phyloP scores from a whole-genome alignment of 139 green algal species.

The Picochlorum costavermella region DNA sequence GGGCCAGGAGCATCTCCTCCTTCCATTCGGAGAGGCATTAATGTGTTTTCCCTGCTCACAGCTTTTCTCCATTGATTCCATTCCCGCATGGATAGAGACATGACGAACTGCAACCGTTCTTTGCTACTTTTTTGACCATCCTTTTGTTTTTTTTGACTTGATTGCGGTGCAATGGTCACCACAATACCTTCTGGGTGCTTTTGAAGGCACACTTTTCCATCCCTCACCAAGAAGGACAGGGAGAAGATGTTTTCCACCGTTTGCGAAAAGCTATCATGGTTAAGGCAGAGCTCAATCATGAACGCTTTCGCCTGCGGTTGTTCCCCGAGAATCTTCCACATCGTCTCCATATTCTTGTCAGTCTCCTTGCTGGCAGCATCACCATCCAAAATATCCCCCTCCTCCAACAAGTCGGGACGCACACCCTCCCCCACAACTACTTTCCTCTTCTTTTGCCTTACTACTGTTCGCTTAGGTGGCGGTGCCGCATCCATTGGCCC shows the following conservation, averaged over 20 bases:
- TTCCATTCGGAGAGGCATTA: conserved; percentile 8
- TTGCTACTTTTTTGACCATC: conserved; percentile 5
- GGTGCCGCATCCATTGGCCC: conserved; percentile 37
- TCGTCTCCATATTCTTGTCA: conserved; percentile 66
- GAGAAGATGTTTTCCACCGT: conserved; percentile 83
- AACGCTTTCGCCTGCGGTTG: not conserved
- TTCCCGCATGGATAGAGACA: conserved; percentile 35
- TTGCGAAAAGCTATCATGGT: conserved; percentile 63
- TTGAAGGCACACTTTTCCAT: conserved; percentile 31
- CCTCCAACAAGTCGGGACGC: conserved; percentile 15
- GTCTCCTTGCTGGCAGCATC: conserved; percentile 52
- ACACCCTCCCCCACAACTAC: conserved; percentile 19
- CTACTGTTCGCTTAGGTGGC: conserved; percentile 23
- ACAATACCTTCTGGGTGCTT: conserved; percentile 22
- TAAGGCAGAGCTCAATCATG: conserved; percentile 59
- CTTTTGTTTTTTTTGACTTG: not conserved
- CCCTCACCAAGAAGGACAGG: conserved; percentile 70
- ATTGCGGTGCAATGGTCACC: conserved; percentile 9
- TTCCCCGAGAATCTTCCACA: conserved; percentile 44
- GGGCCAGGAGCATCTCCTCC: not conserved
- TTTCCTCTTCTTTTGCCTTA: conserved; percentile 9
- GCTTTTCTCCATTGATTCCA: conserved; percentile 47
- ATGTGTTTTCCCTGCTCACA: not conserved
- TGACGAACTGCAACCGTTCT: conserved; percentile 44
- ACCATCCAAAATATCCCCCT: conserved; percentile 10